Evolutionary conservation across 495 filamentous ascomycete species (phyloP).

Genomic region (Penicillium egyptiacum): DNA sequence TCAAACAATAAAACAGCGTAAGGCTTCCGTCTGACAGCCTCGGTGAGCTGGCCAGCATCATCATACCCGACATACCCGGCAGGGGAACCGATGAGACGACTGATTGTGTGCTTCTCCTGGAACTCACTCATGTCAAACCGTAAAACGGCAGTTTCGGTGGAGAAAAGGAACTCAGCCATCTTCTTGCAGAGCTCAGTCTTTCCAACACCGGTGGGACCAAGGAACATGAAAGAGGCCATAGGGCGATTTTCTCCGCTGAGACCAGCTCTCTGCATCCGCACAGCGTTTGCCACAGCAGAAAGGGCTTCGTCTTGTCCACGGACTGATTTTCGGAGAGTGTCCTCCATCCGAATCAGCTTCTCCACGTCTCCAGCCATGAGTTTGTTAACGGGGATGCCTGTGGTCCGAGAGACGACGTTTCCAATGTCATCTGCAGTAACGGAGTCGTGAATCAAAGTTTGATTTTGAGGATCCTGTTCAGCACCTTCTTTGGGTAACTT

Average conservation of each 20-base stretch:
- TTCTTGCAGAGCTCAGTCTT: constrained; percentile 98
- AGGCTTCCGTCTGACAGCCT: constrained; percentile 91
- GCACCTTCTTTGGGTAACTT: constrained; percentile 75
- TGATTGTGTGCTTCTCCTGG: constrained; percentile 95
- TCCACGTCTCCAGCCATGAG: constrained; percentile 90
- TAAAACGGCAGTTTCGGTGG: constrained; percentile 83
- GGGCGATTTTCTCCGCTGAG: constrained; percentile 89
- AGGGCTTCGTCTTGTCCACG: constrained; percentile 94
- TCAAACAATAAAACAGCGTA: constrained; percentile 95
- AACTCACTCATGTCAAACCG: constrained; percentile 98
- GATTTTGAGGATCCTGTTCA: constrained; percentile 41
- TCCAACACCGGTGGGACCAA: constrained; percentile 93
- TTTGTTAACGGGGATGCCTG: constrained; percentile 89
- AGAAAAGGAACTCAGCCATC: constrained; percentile 89
- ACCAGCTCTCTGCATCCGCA: constrained; percentile 90
- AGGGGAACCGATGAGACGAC: constrained; percentile 85
- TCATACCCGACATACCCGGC: constrained; percentile 97
- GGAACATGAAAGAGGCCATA: constrained; percentile 93
- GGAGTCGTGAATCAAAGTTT: constrained; percentile 80
- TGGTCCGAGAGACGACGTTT: constrained; percentile 82
- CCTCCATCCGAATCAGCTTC: constrained; percentile 93
- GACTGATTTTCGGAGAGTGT: constrained; percentile 78
- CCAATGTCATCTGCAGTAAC: constrained; percentile 94
- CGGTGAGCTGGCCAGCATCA: constrained; percentile 93
- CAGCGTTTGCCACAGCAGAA: constrained; percentile 85